Percentiles rank a stretch among this genome's conserved stretches.
Conservation (phyloP, 2,329 filamentous ascomycete species). For the Aspergillus arachidicola region DNA sequence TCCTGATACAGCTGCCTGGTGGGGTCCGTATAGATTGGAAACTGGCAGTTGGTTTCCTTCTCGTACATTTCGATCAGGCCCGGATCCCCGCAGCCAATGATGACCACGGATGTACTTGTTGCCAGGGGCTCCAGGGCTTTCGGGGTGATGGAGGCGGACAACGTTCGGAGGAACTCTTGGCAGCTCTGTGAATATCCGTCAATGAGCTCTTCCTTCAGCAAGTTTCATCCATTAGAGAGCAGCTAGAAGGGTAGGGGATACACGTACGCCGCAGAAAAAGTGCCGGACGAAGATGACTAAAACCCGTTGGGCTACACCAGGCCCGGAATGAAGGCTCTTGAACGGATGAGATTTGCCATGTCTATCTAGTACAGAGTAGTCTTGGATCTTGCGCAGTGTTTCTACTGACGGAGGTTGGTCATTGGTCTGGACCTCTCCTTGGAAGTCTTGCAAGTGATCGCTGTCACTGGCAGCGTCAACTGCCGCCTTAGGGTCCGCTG, state of each 20-base stretch:
- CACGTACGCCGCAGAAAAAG: slow-evolving; percentile 76
- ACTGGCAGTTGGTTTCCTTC: slow-evolving; percentile 64
- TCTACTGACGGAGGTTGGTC: not conserved
- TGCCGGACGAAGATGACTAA: slow-evolving; percentile 75
- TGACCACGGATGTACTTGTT: slow-evolving; percentile 62
- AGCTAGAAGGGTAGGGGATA: not conserved
- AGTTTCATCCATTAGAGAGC: not conserved
- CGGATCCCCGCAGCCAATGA: slow-evolving; percentile 73
- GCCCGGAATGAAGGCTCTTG: slow-evolving; percentile 58
- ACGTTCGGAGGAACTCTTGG: slow-evolving; percentile 70
- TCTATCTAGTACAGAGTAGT: slow-evolving; percentile 57
- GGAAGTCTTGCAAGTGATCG: not conserved
- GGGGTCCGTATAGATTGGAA: slow-evolving; percentile 78
- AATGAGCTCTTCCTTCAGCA: not conserved
- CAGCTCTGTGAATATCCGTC: slow-evolving; percentile 59
- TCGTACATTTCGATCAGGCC: slow-evolving; percentile 69
- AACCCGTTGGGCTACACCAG: slow-evolving; percentile 52
- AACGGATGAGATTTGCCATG: slow-evolving; percentile 64
- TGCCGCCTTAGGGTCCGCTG: not conserved
- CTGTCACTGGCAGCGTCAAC: not conserved
- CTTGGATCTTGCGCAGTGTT: slow-evolving; percentile 9
- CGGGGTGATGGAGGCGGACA: slow-evolving; percentile 60
- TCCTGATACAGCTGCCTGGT: slow-evolving; percentile 65
- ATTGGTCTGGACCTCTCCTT: not conserved
- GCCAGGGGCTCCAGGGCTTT: slow-evolving; percentile 47